Evolutionary conservation across 2,329 filamentous ascomycete genomes (phyloP).

Genomic region (Fusarium tuaranense): DNA sequence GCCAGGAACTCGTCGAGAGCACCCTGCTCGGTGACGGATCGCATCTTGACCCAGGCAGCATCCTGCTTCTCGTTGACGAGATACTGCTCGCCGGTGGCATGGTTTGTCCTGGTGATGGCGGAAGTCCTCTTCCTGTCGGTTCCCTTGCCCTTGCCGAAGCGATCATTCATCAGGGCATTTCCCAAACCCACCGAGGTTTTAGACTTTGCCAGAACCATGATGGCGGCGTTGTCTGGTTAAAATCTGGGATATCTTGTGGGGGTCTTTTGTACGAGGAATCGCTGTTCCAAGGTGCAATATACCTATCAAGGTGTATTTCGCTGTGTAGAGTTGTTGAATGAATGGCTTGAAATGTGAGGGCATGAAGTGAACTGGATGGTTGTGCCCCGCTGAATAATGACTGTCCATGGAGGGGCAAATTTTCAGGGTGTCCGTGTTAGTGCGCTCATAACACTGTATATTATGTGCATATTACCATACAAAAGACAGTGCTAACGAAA

Average conservation of each 20-base stretch:
- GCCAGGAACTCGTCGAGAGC: conserved; percentile 96
- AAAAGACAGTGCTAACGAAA: conserved; percentile 47
- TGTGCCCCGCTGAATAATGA: conserved; percentile 54
- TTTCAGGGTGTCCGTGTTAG: conserved; percentile 46
- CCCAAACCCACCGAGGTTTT: conserved; percentile 96
- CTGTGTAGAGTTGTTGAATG: conserved; percentile 35
- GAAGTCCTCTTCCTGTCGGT: conserved; percentile 78
- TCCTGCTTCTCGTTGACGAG: conserved; percentile 92
- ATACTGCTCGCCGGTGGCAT: conserved; percentile 88
- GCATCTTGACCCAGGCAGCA: conserved; percentile 99
- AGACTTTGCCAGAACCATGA: conserved; percentile 81
- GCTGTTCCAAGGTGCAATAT: conserved; percentile 26
- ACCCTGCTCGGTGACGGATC: conserved; percentile 96
- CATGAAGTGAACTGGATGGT: conserved; percentile 29
- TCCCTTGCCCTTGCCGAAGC: conserved; percentile 94
- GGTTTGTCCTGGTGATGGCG: conserved; percentile 75
- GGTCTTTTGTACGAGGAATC: conserved; percentile 20
- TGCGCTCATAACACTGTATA: conserved; percentile 45
- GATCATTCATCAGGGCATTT: conserved; percentile 98
- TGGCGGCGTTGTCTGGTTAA: conserved; percentile 44
- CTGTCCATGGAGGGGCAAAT: conserved; percentile 63
- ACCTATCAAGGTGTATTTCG: conserved; percentile 15
- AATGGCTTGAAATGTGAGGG: conserved; percentile 27
- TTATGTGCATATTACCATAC: rapidly evolving
- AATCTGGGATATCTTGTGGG: conserved; percentile 3